A percentile compares a stretch with the other conserved stretches of the same genome.
Evolutionary conservation across 2,329 filamentous ascomycete genomes (phyloP).

Genomic region (Dryadomyces quercivorus): DNA sequence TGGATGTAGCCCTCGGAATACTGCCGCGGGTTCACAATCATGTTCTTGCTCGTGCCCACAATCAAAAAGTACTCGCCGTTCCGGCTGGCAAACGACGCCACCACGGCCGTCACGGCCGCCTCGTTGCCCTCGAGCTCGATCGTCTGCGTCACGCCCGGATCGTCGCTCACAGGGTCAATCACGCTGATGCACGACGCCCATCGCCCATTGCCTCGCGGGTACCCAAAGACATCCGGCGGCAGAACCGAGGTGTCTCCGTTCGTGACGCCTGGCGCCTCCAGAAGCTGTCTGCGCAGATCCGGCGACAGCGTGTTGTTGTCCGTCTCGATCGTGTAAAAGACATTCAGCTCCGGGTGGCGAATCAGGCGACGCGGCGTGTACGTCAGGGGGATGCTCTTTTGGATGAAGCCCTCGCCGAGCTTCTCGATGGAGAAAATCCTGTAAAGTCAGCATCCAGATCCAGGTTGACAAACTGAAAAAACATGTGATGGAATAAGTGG

Average conservation of each 20-base stretch:
- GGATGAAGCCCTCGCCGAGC: slow-evolving; percentile 71
- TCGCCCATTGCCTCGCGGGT: slow-evolving; percentile 68
- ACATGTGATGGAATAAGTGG: slow-evolving; percentile 6
- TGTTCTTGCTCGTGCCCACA: slow-evolving; percentile 86
- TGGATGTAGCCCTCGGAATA: slow-evolving; percentile 76
- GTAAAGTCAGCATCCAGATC: slow-evolving; percentile 20
- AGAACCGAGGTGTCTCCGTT: slow-evolving; percentile 63
- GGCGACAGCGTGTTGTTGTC: slow-evolving; percentile 85
- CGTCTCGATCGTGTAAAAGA: slow-evolving; percentile 89
- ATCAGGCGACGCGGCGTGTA: slow-evolving; percentile 86
- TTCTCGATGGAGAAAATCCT: slow-evolving; percentile 89
- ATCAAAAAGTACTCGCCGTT: slow-evolving; percentile 85
- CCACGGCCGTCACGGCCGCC: slow-evolving; percentile 73
- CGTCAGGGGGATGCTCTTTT: slow-evolving; percentile 72
- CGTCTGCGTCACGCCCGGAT: slow-evolving; percentile 57
- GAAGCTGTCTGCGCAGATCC: slow-evolving; percentile 60
- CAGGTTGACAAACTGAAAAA: background rate
- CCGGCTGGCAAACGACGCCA: slow-evolving; percentile 77
- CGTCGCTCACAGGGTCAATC: slow-evolving; percentile 68
- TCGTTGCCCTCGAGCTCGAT: slow-evolving; percentile 83
- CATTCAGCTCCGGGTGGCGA: slow-evolving; percentile 73
- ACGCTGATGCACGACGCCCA: slow-evolving; percentile 96
- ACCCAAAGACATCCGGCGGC: slow-evolving; percentile 75
- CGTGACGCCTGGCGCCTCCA: slow-evolving; percentile 56
- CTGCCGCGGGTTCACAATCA: slow-evolving; percentile 64